These are phyloP conservation scores for Tetrahymena malaccensis DNA, from an alignment of 73 alveolate genomes.

Conservation along the genomic window DNA sequence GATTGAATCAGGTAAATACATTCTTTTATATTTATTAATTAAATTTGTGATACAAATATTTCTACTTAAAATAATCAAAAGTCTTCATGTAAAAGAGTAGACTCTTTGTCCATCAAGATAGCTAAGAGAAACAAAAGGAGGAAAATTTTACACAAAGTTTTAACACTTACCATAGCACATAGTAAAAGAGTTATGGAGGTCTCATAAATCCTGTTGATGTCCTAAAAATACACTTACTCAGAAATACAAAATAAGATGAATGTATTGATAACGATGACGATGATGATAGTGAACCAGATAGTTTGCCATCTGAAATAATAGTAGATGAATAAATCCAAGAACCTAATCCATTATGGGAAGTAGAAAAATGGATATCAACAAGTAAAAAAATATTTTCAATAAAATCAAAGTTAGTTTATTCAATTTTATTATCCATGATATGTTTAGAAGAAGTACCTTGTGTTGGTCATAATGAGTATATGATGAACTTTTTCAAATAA, in stretches of 20 bases:
- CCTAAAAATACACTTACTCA: neutral
- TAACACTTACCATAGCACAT: neutral
- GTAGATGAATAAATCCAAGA: neutral
- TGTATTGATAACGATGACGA: neutral
- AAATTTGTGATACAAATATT: too few species aligned
- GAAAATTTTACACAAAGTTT: neutral
- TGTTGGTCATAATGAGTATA: neutral
- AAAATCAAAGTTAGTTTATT: neutral
- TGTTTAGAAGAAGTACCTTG: neutral
- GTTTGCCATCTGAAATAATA: neutral
- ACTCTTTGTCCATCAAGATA: neutral
- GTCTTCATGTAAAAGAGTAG: neutral
- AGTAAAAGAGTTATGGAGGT: neutral
- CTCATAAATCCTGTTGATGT: neutral
- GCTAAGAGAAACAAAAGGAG: neutral
- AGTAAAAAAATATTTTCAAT: neutral
- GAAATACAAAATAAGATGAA: neutral
- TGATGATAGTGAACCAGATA: neutral
- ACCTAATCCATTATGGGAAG: neutral
- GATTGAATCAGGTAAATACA: neutral
- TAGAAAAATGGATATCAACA: neutral
- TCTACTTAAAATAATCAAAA: neutral
- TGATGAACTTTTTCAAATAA: neutral
- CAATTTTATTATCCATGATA: neutral
- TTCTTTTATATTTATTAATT: neutral